Percentiles rank a stretch among this genome's conserved stretches.
Conservation (phyloP, 2,329 filamentous ascomycete species). For the Xylariaceae sp. region DNA sequence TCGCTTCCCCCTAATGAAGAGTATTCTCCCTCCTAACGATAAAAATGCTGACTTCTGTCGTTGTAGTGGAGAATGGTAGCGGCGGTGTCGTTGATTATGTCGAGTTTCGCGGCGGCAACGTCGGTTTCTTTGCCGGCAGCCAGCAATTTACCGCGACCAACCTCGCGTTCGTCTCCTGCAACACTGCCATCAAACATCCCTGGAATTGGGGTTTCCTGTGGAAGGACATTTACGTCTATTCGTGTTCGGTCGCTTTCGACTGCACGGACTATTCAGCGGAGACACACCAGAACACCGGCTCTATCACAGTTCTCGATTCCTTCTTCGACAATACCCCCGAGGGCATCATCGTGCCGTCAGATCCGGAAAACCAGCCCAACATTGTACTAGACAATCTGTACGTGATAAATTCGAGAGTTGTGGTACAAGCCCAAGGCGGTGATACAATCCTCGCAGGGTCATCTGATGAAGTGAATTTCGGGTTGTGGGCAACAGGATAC, state of each 20-base stretch:
- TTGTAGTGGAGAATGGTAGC: conserved; percentile 56
- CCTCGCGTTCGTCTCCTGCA: conserved; percentile 52
- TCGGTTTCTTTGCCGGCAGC: conserved; percentile 53
- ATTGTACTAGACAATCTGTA: conserved; percentile 56
- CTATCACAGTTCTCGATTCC: conserved; percentile 58
- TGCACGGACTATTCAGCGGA: not conserved
- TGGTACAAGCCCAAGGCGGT: not conserved
- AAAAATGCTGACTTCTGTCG: conserved; percentile 48
- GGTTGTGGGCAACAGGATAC: not conserved
- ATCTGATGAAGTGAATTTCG: not conserved
- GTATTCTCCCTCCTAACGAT: no score
- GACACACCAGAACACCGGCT: conserved; percentile 45
- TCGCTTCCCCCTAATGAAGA: not conserved
- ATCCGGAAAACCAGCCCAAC: conserved; percentile 36
- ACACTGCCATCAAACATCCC: conserved; percentile 56
- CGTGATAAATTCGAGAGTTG: conserved; percentile 41
- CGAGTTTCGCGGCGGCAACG: conserved; percentile 60
- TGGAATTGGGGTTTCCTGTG: conserved; percentile 61
- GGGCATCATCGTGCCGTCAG: conserved; percentile 49
- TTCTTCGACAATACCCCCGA: conserved; percentile 51
- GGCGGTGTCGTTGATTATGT: conserved; percentile 63
- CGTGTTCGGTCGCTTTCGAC: not conserved
- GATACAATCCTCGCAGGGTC: not conserved
- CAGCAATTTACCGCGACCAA: conserved; percentile 67
- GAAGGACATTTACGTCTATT: conserved; percentile 18